phyloP scores from a whole-genome alignment of 1,139 yeast genomes.

The Scheffersomyces titani region DNA sequence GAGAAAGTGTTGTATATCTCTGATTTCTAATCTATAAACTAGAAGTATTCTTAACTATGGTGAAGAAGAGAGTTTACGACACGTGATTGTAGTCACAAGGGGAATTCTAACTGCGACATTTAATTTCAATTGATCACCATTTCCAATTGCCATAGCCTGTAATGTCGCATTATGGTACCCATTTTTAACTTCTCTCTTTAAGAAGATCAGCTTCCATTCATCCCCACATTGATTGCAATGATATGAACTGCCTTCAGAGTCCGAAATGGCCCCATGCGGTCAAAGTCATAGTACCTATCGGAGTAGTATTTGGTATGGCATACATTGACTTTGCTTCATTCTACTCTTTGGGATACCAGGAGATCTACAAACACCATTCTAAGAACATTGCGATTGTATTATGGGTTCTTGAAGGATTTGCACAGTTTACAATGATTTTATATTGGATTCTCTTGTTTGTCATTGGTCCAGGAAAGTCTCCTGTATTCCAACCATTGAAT shows the following conservation, averaged over 20 bases:
- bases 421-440: conserved; percentile 22
- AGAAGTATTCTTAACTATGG: background rate
- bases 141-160: background rate
- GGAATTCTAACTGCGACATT: background rate
- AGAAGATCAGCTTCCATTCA: background rate
- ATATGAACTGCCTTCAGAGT: background rate
- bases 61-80: background rate
- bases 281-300: conserved; percentile 22
- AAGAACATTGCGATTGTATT: conserved; percentile 34
- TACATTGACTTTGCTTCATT: conserved; percentile 35
- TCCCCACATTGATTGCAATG: background rate
- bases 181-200: background rate
- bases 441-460: conserved; percentile 34
- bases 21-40: background rate
- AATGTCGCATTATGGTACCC: background rate
- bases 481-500: conserved; percentile 27
- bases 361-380: conserved; percentile 32
- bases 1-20: background rate
- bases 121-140: background rate
- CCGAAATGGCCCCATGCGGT: conserved; percentile 6
- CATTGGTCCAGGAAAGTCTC: conserved; percentile 38
- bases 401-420: conserved; percentile 34
- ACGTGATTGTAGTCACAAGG: background rate
- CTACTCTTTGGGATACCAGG: conserved; percentile 39
- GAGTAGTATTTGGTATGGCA: conserved; percentile 24